Conservation (phyloP, 108 stramenopile species). For the Cyclotella distinguenda region DNA sequence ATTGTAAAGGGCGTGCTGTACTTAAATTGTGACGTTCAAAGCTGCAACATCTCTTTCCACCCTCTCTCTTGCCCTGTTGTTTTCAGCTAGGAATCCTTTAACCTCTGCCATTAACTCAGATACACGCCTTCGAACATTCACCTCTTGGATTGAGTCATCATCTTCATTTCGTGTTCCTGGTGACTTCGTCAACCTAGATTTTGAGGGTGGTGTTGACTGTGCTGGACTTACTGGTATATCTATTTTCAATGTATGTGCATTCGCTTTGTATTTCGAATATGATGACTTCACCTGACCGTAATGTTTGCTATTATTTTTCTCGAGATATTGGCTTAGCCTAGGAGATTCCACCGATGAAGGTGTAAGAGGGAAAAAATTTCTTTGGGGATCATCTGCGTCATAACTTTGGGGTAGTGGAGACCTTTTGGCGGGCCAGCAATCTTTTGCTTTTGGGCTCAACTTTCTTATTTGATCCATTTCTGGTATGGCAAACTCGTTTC, state of each 20-base stretch:
- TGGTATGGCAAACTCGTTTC: not conserved
- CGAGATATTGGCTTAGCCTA: not conserved
- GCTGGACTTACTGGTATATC: constrained; percentile 12
- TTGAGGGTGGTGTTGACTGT: constrained; percentile 2
- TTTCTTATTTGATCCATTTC: constrained; percentile 24
- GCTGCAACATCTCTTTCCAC: constrained; percentile 12
- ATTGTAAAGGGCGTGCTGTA: too few species aligned
- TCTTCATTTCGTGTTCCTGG: not conserved
- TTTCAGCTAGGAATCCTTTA: constrained; percentile 23
- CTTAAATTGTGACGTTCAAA: not conserved
- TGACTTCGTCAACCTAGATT: not conserved
- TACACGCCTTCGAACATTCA: constrained; percentile 10
- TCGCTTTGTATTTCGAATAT: not conserved
- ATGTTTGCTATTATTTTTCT: too few species aligned
- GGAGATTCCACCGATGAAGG: not conserved
- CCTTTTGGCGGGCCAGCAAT: not conserved
- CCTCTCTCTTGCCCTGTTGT: constrained; percentile 13
- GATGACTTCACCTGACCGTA: not conserved
- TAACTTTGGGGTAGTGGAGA: not conserved
- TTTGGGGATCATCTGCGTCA: not conserved
- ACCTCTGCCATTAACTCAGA: constrained; percentile 33
- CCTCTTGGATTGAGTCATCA: constrained; percentile 9
- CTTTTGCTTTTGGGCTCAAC: constrained; percentile 10
- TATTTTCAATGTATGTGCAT: not conserved
- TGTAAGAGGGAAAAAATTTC: not conserved